phyloP scores from a whole-genome alignment of 2,329 filamentous ascomycete genomes.

The Stagonosporopsis rhizophila region DNA sequence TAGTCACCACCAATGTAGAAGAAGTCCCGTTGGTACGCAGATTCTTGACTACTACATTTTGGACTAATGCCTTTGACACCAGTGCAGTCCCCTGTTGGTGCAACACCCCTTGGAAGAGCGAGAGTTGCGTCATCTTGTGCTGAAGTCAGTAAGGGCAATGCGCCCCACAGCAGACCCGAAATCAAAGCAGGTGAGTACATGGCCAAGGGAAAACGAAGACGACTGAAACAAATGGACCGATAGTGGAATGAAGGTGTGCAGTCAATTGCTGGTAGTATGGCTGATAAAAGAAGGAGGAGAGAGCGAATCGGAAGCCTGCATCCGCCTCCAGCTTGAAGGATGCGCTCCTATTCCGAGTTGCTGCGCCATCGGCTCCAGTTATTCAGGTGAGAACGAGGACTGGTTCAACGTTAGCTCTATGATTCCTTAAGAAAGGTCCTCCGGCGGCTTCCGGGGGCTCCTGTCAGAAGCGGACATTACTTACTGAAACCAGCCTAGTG shows the following conservation, averaged over 20 bases:
- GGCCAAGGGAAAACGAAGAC: not conserved
- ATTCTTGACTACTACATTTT: conserved; percentile 30
- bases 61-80: conserved; percentile 28
- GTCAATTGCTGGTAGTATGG: not conserved
- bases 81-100: conserved; percentile 17
- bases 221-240: not conserved
- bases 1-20: conserved; percentile 39
- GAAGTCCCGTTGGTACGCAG: conserved; percentile 28
- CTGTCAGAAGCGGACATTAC: conserved; percentile 5
- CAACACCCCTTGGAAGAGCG: not conserved
- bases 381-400: not conserved
- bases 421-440: not conserved
- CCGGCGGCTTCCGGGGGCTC: not conserved
- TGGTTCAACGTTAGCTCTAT: not conserved
- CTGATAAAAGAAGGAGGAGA: not conserved
- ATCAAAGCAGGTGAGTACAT: conserved; percentile 9
- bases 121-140: conserved; percentile 5
- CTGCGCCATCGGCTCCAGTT: not conserved
- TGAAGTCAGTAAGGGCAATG: conserved; percentile 4
- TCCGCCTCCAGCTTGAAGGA: not conserved
- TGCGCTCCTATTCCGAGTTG: not conserved
- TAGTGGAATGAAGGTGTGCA: conserved; percentile 1
- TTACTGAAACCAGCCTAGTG: conserved; percentile 4
- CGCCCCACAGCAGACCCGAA: conserved; percentile 5
- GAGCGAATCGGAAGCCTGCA: not conserved